Conservation (phyloP, 768 basidiomycete species). For the Phaeotremella fagi region DNA sequence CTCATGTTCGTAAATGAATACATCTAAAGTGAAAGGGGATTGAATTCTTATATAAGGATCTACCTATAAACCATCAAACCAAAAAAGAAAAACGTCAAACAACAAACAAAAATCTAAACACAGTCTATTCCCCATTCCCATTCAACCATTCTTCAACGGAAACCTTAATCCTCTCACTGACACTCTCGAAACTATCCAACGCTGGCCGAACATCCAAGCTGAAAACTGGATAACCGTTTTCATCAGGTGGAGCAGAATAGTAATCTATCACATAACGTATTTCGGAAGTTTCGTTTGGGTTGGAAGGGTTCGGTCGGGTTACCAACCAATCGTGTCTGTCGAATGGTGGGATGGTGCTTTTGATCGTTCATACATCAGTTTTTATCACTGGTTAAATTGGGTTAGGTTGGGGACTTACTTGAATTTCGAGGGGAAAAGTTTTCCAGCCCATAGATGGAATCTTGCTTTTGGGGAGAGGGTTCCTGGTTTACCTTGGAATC, state of each 20-base stretch:
- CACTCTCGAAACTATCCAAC: slow-evolving; percentile 72
- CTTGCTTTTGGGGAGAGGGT: slow-evolving; percentile 92
- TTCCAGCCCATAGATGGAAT: slow-evolving; percentile 77
- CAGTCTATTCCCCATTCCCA: neutral
- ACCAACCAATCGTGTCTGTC: slow-evolving; percentile 98
- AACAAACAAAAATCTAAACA: neutral
- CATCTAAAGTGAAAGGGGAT: too few relatives aligned
- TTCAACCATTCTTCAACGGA: slow-evolving; percentile 39
- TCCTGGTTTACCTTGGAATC: slow-evolving; percentile 85
- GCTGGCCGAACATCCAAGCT: slow-evolving; percentile 93
- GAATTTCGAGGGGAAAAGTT: slow-evolving; percentile 82
- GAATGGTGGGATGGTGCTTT: slow-evolving; percentile 89
- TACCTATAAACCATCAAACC: too few relatives aligned
- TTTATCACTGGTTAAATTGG: too few relatives aligned
- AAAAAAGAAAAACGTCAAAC: too few relatives aligned
- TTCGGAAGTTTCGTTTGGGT: slow-evolving; percentile 11
- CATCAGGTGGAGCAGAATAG: slow-evolving; percentile 84
- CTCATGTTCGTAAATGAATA: too few relatives aligned
- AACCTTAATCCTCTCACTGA: slow-evolving; percentile 63
- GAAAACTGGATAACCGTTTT: slow-evolving; percentile 90
- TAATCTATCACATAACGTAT: slow-evolving; percentile 95
- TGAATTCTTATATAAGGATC: too few relatives aligned
- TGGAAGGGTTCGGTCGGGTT: slow-evolving; percentile 53
- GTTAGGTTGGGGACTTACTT: slow-evolving; percentile 60
- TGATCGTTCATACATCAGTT: too few relatives aligned